phyloP scores from a whole-genome alignment of 495 filamentous ascomycete genomes.

The Articulospora tetracladia region DNA sequence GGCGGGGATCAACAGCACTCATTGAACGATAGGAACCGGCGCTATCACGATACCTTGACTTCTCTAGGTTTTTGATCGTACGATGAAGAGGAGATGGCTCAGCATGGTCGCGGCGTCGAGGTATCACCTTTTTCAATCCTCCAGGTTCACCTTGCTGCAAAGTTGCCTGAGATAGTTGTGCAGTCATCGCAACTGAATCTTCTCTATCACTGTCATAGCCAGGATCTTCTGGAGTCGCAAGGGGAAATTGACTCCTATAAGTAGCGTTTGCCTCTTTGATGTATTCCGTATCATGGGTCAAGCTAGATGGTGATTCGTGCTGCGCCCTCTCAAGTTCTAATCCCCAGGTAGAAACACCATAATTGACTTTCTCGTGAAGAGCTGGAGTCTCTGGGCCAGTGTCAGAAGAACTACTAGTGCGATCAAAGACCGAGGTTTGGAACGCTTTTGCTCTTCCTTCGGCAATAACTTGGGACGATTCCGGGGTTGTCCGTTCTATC shows the following conservation, averaged over 20 bases:
- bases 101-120: constrained; percentile 26
- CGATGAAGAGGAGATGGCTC: constrained; percentile 28
- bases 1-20: constrained; percentile 38
- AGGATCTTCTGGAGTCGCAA: constrained; percentile 17
- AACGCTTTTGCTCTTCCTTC: constrained; percentile 39
- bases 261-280: neutral
- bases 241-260: constrained; percentile 5
- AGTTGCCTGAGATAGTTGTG: constrained; percentile 17
- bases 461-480: constrained; percentile 42
- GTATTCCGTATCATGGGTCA: constrained; percentile 14
- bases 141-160: constrained; percentile 4
- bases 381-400: constrained; percentile 30
- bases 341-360: constrained; percentile 18
- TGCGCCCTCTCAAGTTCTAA: constrained; percentile 13
- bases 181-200: constrained; percentile 19
- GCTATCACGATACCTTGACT: constrained; percentile 41
- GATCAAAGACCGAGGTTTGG: constrained; percentile 67
- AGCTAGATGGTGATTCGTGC: constrained; percentile 17
- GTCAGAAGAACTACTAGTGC: constrained; percentile 63
- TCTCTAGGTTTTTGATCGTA: constrained; percentile 36
- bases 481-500: constrained; percentile 53
- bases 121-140: constrained; percentile 27
- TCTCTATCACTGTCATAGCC: constrained; percentile 28
- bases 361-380: neutral
- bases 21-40: constrained; percentile 45